Percentiles rank a stretch among this genome's conserved stretches.
phyloP scores from a whole-genome alignment of 192 early-diverging fungal genomes.

The Geranomyces michiganensis region DNA sequence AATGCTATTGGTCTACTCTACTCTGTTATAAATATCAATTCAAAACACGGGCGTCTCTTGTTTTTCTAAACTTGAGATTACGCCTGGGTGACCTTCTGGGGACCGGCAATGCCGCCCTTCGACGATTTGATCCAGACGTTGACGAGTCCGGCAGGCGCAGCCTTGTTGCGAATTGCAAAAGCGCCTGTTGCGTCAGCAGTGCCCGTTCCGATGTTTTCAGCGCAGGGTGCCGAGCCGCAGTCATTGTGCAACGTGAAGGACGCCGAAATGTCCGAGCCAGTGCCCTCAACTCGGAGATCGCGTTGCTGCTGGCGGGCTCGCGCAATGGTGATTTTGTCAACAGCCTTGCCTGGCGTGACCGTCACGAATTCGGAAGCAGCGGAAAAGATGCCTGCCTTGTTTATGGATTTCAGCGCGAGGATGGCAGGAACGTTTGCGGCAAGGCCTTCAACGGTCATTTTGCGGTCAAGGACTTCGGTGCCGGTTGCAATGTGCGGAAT shows the following conservation, averaged over 20 bases:
- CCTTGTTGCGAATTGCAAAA: not conserved
- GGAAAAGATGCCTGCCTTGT: conserved; percentile 3
- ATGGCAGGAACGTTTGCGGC: not conserved
- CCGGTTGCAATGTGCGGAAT: not conserved
- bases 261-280: conserved; percentile 1
- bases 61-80: too few species aligned
- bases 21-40: too few species aligned
- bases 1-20: too few species aligned
- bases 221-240: not conserved
- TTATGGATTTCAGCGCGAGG: conserved; percentile 11
- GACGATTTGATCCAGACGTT: conserved; percentile 6
- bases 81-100: not conserved
- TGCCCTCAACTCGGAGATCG: conserved; percentile 13
- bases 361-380: conserved; percentile 1
- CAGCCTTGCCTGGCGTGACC: not conserved
- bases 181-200: conserved; percentile 6
- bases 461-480: conserved; percentile 8
- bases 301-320: conserved; percentile 11
- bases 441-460: conserved; percentile 9
- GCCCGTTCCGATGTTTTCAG: not conserved
- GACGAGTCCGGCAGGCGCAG: not conserved
- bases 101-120: conserved; percentile 2
- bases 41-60: too few species aligned
- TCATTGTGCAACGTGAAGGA: not conserved
- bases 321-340: conserved; percentile 11